phyloP scores from a whole-genome alignment of 1,284 basidiomycete genomes.

The Gymnopus androsaceus region DNA sequence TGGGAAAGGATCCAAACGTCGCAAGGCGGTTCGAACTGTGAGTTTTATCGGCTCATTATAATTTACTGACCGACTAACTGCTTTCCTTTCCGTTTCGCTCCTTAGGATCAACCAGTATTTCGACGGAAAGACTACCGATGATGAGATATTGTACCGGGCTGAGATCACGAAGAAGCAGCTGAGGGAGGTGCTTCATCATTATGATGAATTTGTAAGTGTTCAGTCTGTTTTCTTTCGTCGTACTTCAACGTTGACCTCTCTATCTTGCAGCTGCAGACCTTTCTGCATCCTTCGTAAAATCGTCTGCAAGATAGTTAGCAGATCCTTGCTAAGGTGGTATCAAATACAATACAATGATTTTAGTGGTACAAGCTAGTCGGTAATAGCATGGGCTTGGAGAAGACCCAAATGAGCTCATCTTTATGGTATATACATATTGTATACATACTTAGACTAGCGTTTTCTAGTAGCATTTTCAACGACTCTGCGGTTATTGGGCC shows the following conservation, averaged over 20 bases:
- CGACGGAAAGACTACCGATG: conserved; percentile 78
- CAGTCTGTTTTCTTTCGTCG: not conserved
- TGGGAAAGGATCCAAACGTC: conserved; percentile 68
- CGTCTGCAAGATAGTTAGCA: too few species aligned
- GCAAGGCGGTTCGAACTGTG: conserved; percentile 69
- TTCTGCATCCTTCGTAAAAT: conserved; percentile 17
- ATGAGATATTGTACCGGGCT: conserved; percentile 76
- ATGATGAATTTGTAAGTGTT: conserved; percentile 71
- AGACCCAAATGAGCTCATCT: too few species aligned
- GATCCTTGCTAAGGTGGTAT: too few species aligned
- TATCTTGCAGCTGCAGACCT: conserved; percentile 33
- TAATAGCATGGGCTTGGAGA: too few species aligned
- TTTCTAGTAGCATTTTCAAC: too few species aligned
- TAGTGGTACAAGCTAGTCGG: too few species aligned
- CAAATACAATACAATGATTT: too few species aligned
- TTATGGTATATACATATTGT: too few species aligned
- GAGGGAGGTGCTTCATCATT: conserved; percentile 76
- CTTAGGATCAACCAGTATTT: conserved; percentile 79
- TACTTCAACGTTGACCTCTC: not conserved
- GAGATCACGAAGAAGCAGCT: conserved; percentile 77
- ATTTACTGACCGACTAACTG: not conserved
- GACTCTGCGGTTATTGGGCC: too few species aligned
- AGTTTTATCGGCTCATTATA: conserved; percentile 27
- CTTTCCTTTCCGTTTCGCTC: conserved; percentile 9
- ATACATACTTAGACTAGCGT: too few species aligned